Evolutionary conservation across 2,329 filamentous ascomycete genomes (phyloP).

Genomic region (Talaromyces sp.): DNA sequence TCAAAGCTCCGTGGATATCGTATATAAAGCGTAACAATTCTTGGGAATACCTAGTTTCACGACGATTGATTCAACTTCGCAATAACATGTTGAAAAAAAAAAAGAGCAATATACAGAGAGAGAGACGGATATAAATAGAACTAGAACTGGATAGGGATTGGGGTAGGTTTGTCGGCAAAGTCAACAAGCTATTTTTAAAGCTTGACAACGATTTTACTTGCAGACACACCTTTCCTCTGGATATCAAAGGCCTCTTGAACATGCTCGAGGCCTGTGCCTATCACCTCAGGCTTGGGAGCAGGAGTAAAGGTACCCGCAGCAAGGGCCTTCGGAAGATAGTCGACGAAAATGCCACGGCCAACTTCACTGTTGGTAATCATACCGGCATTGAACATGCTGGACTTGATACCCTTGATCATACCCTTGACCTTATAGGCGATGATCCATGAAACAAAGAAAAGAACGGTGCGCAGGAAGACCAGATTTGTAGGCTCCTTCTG

Average conservation of each 20-base stretch:
- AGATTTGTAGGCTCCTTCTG: conserved; percentile 9
- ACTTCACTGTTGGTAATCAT: conserved; percentile 14
- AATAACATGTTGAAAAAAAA: background rate
- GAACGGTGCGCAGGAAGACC: conserved; percentile 6
- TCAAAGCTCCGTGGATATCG: conserved; percentile 10
- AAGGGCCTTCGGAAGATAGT: conserved; percentile 42
- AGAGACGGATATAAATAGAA: background rate
- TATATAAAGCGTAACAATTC: background rate
- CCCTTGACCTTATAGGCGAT: conserved; percentile 12
- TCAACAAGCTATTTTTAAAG: no score
- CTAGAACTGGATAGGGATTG: no score
- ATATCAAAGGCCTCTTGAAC: conserved; percentile 43
- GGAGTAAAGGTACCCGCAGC: conserved; percentile 35
- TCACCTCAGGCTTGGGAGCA: conserved; percentile 40
- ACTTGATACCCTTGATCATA: conserved; percentile 13
- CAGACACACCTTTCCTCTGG: conserved; percentile 42
- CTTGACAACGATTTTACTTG: conserved; percentile 43
- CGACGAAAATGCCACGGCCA: conserved; percentile 23
- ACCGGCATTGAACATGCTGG: conserved; percentile 9
- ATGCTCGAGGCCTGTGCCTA: conserved; percentile 41
- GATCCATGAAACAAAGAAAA: conserved; percentile 13
- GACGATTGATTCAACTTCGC: background rate
- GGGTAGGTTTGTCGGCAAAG: no score
- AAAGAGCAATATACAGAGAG: no score
- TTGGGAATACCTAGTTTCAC: background rate